Evolutionary conservation across 208 protist species (phyloP).

Genomic region (Vickermania spadyakhi): DNA sequence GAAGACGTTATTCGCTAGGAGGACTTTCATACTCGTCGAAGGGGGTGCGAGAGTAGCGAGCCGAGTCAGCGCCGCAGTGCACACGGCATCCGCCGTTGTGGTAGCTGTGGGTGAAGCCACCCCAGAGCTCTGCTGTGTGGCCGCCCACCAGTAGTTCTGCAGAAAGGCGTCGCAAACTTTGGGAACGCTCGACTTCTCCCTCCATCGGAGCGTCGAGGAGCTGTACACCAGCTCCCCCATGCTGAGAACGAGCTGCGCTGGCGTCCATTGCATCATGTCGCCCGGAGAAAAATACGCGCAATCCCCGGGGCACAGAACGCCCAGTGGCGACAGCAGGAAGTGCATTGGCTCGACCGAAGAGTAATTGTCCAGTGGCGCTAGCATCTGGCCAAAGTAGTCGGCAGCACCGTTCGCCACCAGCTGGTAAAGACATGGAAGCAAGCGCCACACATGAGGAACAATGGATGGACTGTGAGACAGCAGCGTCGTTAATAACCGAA

Average conservation of each 20-base stretch:
- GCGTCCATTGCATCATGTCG: conserved; percentile 17
- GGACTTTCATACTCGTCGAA: conserved; percentile 3
- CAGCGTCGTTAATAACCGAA: conserved; percentile 77
- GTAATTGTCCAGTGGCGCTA: conserved; percentile 89
- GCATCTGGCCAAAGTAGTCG: conserved; percentile 84
- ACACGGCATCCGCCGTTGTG: neutral
- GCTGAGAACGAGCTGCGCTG: conserved; percentile 53
- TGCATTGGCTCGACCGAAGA: conserved; percentile 51
- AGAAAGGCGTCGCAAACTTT: conserved; percentile 61
- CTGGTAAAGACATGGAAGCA: conserved; percentile 59
- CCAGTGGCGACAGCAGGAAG: conserved; percentile 48
- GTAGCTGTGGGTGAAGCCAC: neutral
- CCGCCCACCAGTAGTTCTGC: conserved; percentile 47
- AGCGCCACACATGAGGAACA: conserved; percentile 39
- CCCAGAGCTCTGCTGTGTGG: conserved; percentile 11
- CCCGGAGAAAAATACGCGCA: conserved; percentile 4
- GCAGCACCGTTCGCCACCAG: conserved; percentile 48
- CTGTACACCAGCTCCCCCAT: conserved; percentile 54
- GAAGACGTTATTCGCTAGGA: conserved; percentile 31
- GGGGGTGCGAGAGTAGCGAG: neutral
- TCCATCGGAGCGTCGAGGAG: conserved; percentile 22
- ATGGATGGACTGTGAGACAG: conserved; percentile 71
- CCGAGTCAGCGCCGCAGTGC: neutral
- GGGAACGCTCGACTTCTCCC: conserved; percentile 50
- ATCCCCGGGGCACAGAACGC: conserved; percentile 21